Percentiles rank a stretch among this genome's conserved stretches.
phyloP scores from a whole-genome alignment of 768 basidiomycete genomes.

The Calvatia gigantea region DNA sequence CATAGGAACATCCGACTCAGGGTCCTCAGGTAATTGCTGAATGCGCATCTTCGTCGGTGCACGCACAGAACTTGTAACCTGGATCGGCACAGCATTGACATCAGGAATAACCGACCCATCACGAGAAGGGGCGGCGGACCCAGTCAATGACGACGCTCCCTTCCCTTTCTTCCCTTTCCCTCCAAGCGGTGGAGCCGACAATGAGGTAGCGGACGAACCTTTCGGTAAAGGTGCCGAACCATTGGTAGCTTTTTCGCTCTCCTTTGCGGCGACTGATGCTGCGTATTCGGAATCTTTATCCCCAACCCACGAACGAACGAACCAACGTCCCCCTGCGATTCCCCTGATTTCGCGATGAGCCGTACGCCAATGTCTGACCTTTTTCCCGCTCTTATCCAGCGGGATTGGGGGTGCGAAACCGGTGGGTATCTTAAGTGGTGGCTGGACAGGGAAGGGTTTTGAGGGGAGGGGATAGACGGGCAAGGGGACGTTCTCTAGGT shows the following conservation, averaged over 20 bases:
- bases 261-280: slow-evolving; percentile 27
- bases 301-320: slow-evolving; percentile 78
- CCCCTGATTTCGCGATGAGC: slow-evolving; percentile 78
- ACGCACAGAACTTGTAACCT: slow-evolving; percentile 33
- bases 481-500: slow-evolving; percentile 56
- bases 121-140: slow-evolving; percentile 53
- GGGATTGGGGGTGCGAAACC: slow-evolving; percentile 67
- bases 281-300: slow-evolving; percentile 74
- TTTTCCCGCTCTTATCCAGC: slow-evolving; percentile 60
- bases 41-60: slow-evolving; percentile 68
- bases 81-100: slow-evolving; percentile 28
- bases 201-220: slow-evolving; percentile 31
- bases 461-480: slow-evolving; percentile 77
- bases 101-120: slow-evolving; percentile 53
- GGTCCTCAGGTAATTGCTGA: slow-evolving; percentile 50
- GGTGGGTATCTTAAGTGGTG: slow-evolving; percentile 69
- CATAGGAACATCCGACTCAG: slow-evolving; percentile 42
- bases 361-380: slow-evolving; percentile 68
- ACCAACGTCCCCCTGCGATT: slow-evolving; percentile 83
- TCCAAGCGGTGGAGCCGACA: slow-evolving; percentile 42
- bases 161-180: slow-evolving; percentile 42
- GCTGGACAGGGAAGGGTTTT: slow-evolving; percentile 82
- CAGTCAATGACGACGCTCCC: slow-evolving; percentile 36
- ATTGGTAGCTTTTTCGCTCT: slow-evolving; percentile 24
- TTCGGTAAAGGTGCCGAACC: slow-evolving; percentile 31